These are phyloP conservation scores for Aspergillus funiculosus DNA, from an alignment of 495 filamentous ascomycete genomes.

Conservation along the genomic window DNA sequence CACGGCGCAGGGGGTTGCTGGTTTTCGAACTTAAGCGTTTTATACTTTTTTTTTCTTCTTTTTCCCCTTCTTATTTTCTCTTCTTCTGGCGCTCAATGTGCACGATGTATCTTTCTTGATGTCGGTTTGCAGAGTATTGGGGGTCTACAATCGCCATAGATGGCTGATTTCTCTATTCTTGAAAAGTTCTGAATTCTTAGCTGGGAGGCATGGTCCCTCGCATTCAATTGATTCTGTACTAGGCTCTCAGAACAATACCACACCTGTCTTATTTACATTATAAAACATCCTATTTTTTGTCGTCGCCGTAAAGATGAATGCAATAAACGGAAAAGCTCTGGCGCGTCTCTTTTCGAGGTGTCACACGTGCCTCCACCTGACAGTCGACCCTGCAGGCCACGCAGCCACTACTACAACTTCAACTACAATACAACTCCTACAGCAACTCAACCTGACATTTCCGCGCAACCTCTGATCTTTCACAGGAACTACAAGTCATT, in stretches of 20 bases:
- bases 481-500: too few species aligned
- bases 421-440: neutral
- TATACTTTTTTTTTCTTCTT: slow-evolving; percentile 18
- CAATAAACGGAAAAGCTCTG: too few species aligned
- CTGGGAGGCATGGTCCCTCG: slow-evolving; percentile 3
- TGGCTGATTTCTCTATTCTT: slow-evolving; percentile 20
- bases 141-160: slow-evolving; percentile 15
- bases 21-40: slow-evolving; percentile 31
- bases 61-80: too few species aligned
- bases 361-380: slow-evolving; percentile 12
- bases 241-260: slow-evolving; percentile 1
- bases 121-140: slow-evolving; percentile 13
- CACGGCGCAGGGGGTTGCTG: slow-evolving; percentile 40
- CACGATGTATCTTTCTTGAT: slow-evolving; percentile 18
- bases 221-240: neutral
- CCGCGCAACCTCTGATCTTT: too few species aligned
- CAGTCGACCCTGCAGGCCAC: slow-evolving; percentile 4
- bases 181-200: slow-evolving; percentile 19
- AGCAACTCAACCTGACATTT: neutral
- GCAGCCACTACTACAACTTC: neutral
- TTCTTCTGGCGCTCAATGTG: slow-evolving; percentile 25
- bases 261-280: too few species aligned
- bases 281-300: too few species aligned
- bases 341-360: neutral
- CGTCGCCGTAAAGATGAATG: too few species aligned